Percentiles rank a stretch among this genome's conserved stretches.
These are phyloP conservation scores for Rhizoctonia solani DNA, from an alignment of 1,284 basidiomycete genomes.

Conservation along the genomic window DNA sequence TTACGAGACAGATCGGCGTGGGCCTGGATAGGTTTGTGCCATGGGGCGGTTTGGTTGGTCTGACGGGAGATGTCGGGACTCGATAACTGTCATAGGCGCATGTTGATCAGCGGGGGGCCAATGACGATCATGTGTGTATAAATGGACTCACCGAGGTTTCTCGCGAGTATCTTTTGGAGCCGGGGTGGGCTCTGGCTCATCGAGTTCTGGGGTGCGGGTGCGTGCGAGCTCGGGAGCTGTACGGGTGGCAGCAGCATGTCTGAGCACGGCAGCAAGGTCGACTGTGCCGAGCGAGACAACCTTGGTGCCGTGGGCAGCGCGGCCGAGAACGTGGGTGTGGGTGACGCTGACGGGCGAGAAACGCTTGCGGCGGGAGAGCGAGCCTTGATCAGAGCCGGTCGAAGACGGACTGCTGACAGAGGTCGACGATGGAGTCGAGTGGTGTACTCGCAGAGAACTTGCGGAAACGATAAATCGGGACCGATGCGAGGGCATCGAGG, in stretches of 20 bases:
- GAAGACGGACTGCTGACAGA: not conserved
- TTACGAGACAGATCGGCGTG: constrained; percentile 20
- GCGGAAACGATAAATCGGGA: constrained; percentile 27
- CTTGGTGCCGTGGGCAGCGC: not conserved
- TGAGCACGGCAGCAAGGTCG: constrained; percentile 31
- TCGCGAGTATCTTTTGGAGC: constrained; percentile 29
- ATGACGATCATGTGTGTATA: not conserved
- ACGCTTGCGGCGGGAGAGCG: constrained; percentile 19
- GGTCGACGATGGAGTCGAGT: not conserved
- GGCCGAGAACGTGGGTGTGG: constrained; percentile 25
- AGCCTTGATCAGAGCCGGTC: not conserved
- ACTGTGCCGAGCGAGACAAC: constrained; percentile 30
- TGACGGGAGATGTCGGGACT: constrained; percentile 5
- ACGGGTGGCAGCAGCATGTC: constrained; percentile 19
- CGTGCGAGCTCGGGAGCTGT: constrained; percentile 16
- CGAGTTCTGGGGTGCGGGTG: constrained; percentile 13
- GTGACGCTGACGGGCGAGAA: constrained; percentile 29
- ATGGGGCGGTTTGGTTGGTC: not conserved
- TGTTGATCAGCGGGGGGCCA: not conserved
- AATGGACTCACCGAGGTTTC: constrained; percentile 3
- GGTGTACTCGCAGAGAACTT: constrained; percentile 6
- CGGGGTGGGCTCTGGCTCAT: constrained; percentile 21
- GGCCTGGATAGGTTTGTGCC: not conserved
- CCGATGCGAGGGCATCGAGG: constrained; percentile 10
- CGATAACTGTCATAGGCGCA: constrained; percentile 17